Base-by-base conservation (phyloP, 176 grass and related monocot genomes). In the Typha latifolia region DNA sequence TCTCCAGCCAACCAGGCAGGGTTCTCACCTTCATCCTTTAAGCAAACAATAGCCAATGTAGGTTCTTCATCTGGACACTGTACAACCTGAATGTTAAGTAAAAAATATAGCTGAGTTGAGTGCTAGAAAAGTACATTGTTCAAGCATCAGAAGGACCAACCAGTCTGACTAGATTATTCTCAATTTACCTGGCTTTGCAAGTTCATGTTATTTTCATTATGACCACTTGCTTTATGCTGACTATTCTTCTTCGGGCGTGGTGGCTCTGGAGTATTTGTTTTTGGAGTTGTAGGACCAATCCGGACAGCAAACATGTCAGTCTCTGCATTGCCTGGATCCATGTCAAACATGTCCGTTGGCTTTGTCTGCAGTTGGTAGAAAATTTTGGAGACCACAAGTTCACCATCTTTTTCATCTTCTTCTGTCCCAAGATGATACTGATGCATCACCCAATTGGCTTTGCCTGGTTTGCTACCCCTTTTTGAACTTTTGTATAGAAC, bases 371-470 rank as follows among this genome's bases (percentile, higher is more conserved):
- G 62, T 61, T 97, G 94, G 67, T 62, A 87, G 55, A 87, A 78
- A 32, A 97, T 77, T 77, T 87, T 97, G 43, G 80, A 92, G 49
- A 93, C 89, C 49, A 90, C 86, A 71, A 87, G 48, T 3, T 87
- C 81, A 4, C 85, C 83, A 0, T 90, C 81, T 20, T 82, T 82
- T 78, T 97, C 86, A 12, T 90, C 79, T 82, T 92, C 85, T 48
- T 87, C 78, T 34, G 56, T 47, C 4, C 89, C 86, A 48, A 92
- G 81, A 75, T 93, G 89, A 69, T 93, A 97, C 64, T 97, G 83
- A 84, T 93, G 94, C 85, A 97, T 93, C 61, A 81, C 81, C 89
- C 86, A 97, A 57, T 82, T 76, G 69, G 76, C 75, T 73, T 74
- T 96, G 53, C 80, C 88, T 63, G 92, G 72, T 53, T 71, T 92